Percentiles rank a stretch among this genome's conserved stretches.
phyloP scores from a whole-genome alignment of 2,329 filamentous ascomycete species.

The Raffaelea arxii region DNA sequence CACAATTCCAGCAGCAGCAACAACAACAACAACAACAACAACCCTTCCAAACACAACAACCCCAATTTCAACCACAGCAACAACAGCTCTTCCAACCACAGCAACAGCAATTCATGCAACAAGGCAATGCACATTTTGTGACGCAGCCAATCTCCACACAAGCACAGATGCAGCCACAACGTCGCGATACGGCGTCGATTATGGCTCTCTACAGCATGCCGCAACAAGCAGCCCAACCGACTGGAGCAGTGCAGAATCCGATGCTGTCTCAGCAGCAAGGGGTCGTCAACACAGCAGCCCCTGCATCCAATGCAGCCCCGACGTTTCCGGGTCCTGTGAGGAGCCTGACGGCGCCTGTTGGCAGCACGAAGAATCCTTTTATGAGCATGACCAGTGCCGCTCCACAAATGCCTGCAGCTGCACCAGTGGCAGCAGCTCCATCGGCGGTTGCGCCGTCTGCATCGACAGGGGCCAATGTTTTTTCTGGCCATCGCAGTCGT shows the following conservation, averaged over 20 bases:
- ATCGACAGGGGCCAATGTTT: conserved; percentile 5
- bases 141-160: conserved; percentile 21
- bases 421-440: conserved; percentile 4
- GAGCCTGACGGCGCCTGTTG: conserved; percentile 23
- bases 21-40: not conserved
- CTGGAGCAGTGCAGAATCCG: conserved; percentile 11
- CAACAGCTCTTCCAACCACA: conserved; percentile 22
- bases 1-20: conserved; percentile 4
- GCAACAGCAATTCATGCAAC: conserved; percentile 5
- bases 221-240: conserved; percentile 35
- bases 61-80: conserved; percentile 12
- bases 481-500: conserved; percentile 44
- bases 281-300: conserved; percentile 15
- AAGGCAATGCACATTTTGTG: conserved; percentile 21
- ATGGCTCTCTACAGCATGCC: conserved; percentile 63
- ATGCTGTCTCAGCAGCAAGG: conserved; percentile 7
- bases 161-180: conserved; percentile 28
- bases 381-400: conserved; percentile 20
- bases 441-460: conserved; percentile 11
- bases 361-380: conserved; percentile 47
- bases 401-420: conserved; percentile 14
- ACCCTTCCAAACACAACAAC: not conserved
- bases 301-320: conserved; percentile 18
- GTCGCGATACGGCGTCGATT: conserved; percentile 63
- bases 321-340: conserved; percentile 14